Evolutionary conservation across 495 filamentous ascomycete species (phyloP), one percentile per base, ranked within the genome.

Genomic region (Delitschia confertaspora): DNA sequence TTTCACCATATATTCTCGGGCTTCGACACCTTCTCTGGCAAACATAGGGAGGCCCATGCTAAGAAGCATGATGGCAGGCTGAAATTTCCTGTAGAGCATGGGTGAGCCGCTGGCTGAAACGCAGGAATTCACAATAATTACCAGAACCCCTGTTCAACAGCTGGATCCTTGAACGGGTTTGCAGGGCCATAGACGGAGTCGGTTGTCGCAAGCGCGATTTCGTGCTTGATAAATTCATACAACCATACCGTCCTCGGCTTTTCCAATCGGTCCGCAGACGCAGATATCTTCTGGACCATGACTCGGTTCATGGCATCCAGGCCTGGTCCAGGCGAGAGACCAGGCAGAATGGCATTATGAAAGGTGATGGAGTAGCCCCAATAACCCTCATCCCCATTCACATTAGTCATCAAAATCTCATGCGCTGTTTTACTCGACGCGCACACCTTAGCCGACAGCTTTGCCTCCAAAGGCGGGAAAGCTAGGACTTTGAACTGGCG

Each of bases 131-230:
- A 14, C 9, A 3, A 13, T 17, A 22, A n/a, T 53, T 57, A 74
- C 70, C 67, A 71, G 41, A 71, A 75, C 0, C 61, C 65, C 10
- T 71, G 59, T 29, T 48, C 49, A 13, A 71, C 36, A 1, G 38
- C 45, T 36, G 46, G 25, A n/a, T 69, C 57, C 22, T 63, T 56
- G 44, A 65, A 75, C 7, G 71, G 73, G 47, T 74, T 75, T 45
- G 60, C 29, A 1, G 64, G 65, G 0, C 74, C 72, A 47, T 75
- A 77, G 0, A 65, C 60, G 4, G 69, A 53, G 11, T 66, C 55
- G 0, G 69, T 73, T n/a, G 67, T 72, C 2, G 72, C 71, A 19
- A 57, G 47, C 0, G 67, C 72, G 7, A 72, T 63, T n/a, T 60
- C 55, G 32, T 65, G 56, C 2, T 50, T 56, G 31, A 68, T 55